Percentiles rank a stretch among this genome's conserved stretches.
Conservation (phyloP, 2,329 filamentous ascomycete species). For the Mariannaea elegans region DNA sequence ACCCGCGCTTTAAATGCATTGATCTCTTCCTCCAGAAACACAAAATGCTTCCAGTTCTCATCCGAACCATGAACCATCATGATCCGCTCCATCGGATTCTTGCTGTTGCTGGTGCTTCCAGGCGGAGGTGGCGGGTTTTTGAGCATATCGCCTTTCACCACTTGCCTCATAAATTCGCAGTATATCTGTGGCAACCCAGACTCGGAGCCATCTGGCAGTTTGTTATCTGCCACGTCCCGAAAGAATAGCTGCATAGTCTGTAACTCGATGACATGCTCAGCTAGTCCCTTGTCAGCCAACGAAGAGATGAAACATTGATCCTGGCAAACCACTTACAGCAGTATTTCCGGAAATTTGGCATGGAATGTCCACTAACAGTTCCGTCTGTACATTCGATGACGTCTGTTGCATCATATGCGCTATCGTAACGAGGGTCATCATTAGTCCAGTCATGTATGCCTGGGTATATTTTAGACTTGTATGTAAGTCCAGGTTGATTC, state of each 20-base stretch:
- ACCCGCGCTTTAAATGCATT: slow-evolving; percentile 5
- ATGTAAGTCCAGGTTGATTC: too few relatives aligned
- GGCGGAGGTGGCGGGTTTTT: slow-evolving; percentile 2
- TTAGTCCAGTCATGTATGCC: too few relatives aligned
- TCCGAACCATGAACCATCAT: slow-evolving; percentile 9
- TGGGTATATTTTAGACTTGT: too few relatives aligned
- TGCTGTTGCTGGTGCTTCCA: slow-evolving; percentile 1
- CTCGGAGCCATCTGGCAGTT: not conserved
- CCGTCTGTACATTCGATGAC: too few relatives aligned
- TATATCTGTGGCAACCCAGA: slow-evolving; percentile 10
- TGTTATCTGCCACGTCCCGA: not conserved
- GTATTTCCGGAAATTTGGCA: too few relatives aligned
- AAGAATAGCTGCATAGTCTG: slow-evolving; percentile 16
- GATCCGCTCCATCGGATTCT: slow-evolving; percentile 4
- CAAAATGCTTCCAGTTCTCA: slow-evolving; percentile 5
- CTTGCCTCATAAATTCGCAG: slow-evolving; percentile 12
- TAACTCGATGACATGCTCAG: slow-evolving; percentile 16
- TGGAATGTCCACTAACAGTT: too few relatives aligned
- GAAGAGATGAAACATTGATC: not conserved
- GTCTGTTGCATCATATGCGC: too few relatives aligned
- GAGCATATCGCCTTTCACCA: not conserved
- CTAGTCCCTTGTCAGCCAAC: not conserved
- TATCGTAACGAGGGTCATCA: too few relatives aligned
- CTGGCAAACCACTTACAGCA: slow-evolving; percentile 5
- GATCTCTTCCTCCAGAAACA: slow-evolving; percentile 11